A percentile compares a stretch with the other conserved stretches of the same genome.
Evolutionary conservation across 2,329 filamentous ascomycete genomes (phyloP).

Genomic region (Calonectria hongkongensis): DNA sequence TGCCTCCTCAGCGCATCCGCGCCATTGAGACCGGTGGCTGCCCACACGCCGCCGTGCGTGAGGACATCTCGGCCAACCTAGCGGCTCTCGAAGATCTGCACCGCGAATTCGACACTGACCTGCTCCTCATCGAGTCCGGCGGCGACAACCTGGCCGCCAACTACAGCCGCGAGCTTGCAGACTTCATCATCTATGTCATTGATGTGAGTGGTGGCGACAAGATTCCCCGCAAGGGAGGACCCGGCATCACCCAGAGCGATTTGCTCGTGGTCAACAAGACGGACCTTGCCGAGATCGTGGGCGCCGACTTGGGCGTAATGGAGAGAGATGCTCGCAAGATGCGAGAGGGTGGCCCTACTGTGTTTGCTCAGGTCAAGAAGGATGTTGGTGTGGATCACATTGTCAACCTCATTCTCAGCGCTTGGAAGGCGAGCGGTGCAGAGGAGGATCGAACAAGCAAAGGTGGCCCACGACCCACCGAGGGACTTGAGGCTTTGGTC

Average conservation of each 20-base stretch:
- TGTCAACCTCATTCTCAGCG: slow-evolving; percentile 89
- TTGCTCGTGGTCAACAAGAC: slow-evolving; percentile 98
- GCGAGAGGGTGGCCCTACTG: slow-evolving; percentile 94
- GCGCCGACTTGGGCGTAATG: slow-evolving; percentile 94
- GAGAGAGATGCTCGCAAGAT: slow-evolving; percentile 96
- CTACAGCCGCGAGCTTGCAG: slow-evolving; percentile 94
- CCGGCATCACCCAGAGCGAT: slow-evolving; percentile 97
- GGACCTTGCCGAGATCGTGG: slow-evolving; percentile 91
- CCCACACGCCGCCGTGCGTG: slow-evolving; percentile 96
- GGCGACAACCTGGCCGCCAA: slow-evolving; percentile 98
- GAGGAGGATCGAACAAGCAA: slow-evolving; percentile 72
- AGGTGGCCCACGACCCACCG: slow-evolving; percentile 76
- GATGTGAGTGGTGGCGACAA: slow-evolving; percentile 98
- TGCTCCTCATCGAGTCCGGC: slow-evolving; percentile 95
- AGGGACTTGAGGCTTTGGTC: slow-evolving; percentile 69
- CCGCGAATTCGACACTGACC: slow-evolving; percentile 83
- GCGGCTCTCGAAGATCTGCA: slow-evolving; percentile 94
- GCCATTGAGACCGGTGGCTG: slow-evolving; percentile 99
- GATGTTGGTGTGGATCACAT: slow-evolving; percentile 90
- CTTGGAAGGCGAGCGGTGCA: slow-evolving; percentile 94
- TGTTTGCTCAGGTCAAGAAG: slow-evolving; percentile 98
- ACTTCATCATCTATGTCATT: slow-evolving; percentile 99
- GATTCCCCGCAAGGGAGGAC: slow-evolving; percentile 95
- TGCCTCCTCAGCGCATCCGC: slow-evolving; percentile 88
- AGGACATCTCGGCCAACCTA: slow-evolving; percentile 96